A percentile compares a stretch with the other conserved stretches of the same genome.
Evolutionary conservation across 2,329 filamentous ascomycete species (phyloP).

Genomic region (Xylariaceae sp.): DNA sequence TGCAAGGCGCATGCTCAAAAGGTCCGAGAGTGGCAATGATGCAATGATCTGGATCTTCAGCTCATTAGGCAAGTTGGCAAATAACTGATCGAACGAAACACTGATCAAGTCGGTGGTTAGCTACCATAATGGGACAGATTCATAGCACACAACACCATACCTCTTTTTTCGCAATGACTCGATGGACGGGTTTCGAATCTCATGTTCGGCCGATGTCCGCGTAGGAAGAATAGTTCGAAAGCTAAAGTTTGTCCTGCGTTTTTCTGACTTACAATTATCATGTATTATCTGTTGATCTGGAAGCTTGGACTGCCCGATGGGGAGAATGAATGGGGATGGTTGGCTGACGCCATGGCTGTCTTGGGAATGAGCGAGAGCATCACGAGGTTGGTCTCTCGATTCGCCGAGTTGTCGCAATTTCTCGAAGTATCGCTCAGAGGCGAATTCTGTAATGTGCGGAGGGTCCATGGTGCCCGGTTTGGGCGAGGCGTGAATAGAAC

Average conservation of each 20-base stretch:
- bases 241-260: constrained; percentile 30
- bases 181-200: constrained; percentile 24
- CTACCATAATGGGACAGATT: not conserved
- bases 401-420: constrained; percentile 53
- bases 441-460: constrained; percentile 60
- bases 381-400: constrained; percentile 40
- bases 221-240: constrained; percentile 30
- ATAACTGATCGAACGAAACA: constrained; percentile 50
- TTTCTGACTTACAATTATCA: constrained; percentile 31
- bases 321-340: constrained; percentile 45
- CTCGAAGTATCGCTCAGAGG: constrained; percentile 57
- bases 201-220: constrained; percentile 30
- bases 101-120: constrained; percentile 23
- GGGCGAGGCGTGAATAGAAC: constrained; percentile 13
- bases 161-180: constrained; percentile 27
- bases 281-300: constrained; percentile 31
- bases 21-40: constrained; percentile 53
- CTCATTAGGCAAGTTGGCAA: constrained; percentile 54
- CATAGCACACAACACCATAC: constrained; percentile 14
- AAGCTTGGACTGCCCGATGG: constrained; percentile 35
- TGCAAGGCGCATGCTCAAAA: constrained; percentile 53
- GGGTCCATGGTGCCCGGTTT: constrained; percentile 49
- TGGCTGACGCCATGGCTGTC: constrained; percentile 26
- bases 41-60: constrained; percentile 58
- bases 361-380: constrained; percentile 25